These are phyloP conservation scores for Penicillium decumbens DNA, from an alignment of 2,329 filamentous ascomycete genomes.

Conservation along the genomic window DNA sequence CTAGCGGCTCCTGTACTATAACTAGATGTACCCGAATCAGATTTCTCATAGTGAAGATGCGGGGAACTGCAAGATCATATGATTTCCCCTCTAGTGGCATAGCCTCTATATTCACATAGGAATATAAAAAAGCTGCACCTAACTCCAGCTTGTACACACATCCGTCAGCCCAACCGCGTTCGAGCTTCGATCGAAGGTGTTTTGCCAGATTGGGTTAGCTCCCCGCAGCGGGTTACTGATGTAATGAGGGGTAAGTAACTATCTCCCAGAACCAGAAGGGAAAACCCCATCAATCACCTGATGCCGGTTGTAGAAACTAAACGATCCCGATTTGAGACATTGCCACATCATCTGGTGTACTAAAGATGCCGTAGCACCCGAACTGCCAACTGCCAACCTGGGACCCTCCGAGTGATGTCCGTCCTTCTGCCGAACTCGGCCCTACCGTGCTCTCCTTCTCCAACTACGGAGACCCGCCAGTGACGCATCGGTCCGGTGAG, in stretches of 20 bases:
- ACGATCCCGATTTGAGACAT: background rate
- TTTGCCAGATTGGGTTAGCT: constrained; percentile 4
- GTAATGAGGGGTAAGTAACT: constrained; percentile 26
- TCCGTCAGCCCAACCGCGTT: constrained; percentile 2
- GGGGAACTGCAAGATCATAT: constrained; percentile 6
- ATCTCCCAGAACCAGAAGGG: background rate
- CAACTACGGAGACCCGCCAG: constrained; percentile 18
- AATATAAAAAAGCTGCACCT: background rate
- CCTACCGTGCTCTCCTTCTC: constrained; percentile 8
- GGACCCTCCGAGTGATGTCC: constrained; percentile 7
- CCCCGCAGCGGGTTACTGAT: constrained; percentile 19
- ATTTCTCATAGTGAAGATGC: background rate
- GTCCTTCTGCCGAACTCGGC: constrained; percentile 18
- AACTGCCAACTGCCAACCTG: background rate
- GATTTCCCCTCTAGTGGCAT: background rate
- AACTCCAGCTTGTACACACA: background rate
- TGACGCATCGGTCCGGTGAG: constrained; percentile 14
- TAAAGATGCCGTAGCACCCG: constrained; percentile 1
- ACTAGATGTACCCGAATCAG: background rate
- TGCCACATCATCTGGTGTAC: background rate
- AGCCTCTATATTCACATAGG: background rate
- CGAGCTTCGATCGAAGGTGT: background rate
- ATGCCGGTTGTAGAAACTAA: background rate
- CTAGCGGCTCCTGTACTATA: background rate
- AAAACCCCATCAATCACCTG: background rate